A percentile compares a stretch with the other conserved stretches of the same genome.
Conservation (phyloP, 352 stramenopile species). For the Pythium vanterpoolii region DNA sequence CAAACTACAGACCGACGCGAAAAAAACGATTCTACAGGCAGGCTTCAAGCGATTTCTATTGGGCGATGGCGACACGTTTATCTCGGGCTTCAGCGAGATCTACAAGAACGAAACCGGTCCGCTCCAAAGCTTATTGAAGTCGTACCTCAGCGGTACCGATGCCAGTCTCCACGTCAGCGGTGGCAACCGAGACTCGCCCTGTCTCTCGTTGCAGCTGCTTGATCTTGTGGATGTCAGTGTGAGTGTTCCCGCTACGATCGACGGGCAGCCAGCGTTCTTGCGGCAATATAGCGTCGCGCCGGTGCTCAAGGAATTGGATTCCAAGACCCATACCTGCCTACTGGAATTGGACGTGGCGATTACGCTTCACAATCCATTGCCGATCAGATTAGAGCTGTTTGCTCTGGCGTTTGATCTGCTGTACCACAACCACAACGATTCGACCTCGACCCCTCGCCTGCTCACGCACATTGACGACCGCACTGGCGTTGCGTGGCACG, state of each 20-base stretch:
- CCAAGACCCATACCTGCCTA: slow-evolving; percentile 63
- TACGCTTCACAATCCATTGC: slow-evolving; percentile 75
- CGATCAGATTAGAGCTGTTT: slow-evolving; percentile 73
- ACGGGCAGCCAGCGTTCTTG: slow-evolving; percentile 66
- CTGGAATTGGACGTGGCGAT: slow-evolving; percentile 68
- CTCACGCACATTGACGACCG: slow-evolving; percentile 50
- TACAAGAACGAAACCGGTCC: slow-evolving; percentile 59
- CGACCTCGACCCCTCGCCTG: slow-evolving; percentile 24
- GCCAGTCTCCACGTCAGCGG: slow-evolving; percentile 56
- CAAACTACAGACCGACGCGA: slow-evolving; percentile 33
- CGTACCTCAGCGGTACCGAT: slow-evolving; percentile 66
- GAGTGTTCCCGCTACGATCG: slow-evolving; percentile 60
- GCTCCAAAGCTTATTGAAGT: slow-evolving; percentile 61
- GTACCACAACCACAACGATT: slow-evolving; percentile 32
- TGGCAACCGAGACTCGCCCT: slow-evolving; percentile 41
- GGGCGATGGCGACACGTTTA: slow-evolving; percentile 66
- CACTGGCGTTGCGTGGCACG: slow-evolving; percentile 47
- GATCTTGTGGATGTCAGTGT: slow-evolving; percentile 61
- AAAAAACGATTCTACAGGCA: slow-evolving; percentile 51
- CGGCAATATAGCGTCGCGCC: slow-evolving; percentile 57
- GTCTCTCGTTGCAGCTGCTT: slow-evolving; percentile 68
- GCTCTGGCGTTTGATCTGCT: slow-evolving; percentile 64
- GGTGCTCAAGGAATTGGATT: slow-evolving; percentile 72
- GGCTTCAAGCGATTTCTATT: slow-evolving; percentile 73
- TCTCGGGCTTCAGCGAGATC: slow-evolving; percentile 73